These are phyloP conservation scores for Aspergillus affinis DNA, from an alignment of 495 filamentous ascomycete species.

Conservation along the genomic window DNA sequence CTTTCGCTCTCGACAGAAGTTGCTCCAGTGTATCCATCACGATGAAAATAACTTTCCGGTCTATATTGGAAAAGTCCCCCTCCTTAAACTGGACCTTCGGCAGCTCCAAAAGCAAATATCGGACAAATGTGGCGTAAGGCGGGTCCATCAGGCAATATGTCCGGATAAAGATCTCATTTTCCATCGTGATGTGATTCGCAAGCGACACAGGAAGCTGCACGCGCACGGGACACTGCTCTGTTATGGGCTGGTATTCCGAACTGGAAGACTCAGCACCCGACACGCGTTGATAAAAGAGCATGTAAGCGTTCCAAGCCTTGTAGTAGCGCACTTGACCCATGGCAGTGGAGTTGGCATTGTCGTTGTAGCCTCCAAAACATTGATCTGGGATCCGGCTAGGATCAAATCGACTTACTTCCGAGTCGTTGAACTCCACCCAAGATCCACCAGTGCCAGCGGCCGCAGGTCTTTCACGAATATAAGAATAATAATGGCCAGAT, in stretches of 20 bases:
- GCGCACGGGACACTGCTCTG: conserved; percentile 49
- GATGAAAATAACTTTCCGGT: conserved; percentile 62
- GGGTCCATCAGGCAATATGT: conserved; percentile 81
- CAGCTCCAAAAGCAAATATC: conserved; percentile 52
- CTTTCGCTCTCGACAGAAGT: conserved; percentile 72
- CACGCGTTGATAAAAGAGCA: conserved; percentile 93
- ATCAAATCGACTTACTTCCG: conserved; percentile 74
- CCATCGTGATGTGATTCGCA: conserved; percentile 60
- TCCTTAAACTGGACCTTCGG: conserved; percentile 42
- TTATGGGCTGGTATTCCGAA: conserved; percentile 28
- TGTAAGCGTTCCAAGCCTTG: conserved; percentile 88
- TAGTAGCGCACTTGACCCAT: conserved; percentile 47
- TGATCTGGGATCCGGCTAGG: conserved; percentile 65
- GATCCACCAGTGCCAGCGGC: conserved; percentile 42
- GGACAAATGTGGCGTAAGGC: conserved; percentile 66
- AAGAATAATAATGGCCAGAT: conserved; percentile 97
- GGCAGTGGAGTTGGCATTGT: conserved; percentile 40
- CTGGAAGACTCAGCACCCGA: conserved; percentile 54
- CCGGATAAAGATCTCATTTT: conserved; percentile 72
- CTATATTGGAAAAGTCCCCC: conserved; percentile 51
- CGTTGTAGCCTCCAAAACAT: conserved; percentile 77
- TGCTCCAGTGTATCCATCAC: conserved; percentile 76
- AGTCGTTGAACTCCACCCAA: conserved; percentile 96
- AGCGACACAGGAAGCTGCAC: conserved; percentile 56
- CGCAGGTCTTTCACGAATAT: conserved; percentile 74